Evolutionary conservation across 1,139 yeast species (phyloP).

Genomic region (Candida tetrigidarum): DNA sequence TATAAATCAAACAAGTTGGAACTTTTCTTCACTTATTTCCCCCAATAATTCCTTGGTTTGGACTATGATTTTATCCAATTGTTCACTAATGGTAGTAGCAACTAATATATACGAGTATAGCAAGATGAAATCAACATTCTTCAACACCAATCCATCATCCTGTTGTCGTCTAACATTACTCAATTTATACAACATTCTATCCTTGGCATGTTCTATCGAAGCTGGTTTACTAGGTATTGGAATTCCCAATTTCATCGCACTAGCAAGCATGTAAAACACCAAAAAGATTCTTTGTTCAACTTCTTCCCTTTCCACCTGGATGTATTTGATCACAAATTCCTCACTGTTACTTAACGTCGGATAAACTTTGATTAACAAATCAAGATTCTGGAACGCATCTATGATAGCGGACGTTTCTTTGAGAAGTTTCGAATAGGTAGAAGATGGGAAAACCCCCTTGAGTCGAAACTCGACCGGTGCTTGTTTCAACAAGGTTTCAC

Average conservation of each 20-base stretch:
- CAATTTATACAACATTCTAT: constrained; percentile 66
- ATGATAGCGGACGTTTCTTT: constrained; percentile 64
- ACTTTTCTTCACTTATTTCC: constrained; percentile 58
- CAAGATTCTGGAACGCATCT: constrained; percentile 76
- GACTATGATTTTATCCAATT: constrained; percentile 60
- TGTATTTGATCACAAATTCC: constrained; percentile 55
- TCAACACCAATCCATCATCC: constrained; percentile 28
- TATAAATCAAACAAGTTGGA: constrained; percentile 36
- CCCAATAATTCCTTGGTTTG: constrained; percentile 65
- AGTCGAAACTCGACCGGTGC: constrained; percentile 79
- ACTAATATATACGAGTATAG: constrained; percentile 77
- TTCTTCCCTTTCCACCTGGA: constrained; percentile 65
- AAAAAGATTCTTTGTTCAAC: constrained; percentile 73
- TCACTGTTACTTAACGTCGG: constrained; percentile 59
- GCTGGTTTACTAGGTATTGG: constrained; percentile 82
- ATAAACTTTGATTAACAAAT: constrained; percentile 67
- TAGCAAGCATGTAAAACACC: constrained; percentile 77
- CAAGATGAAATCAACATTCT: constrained; percentile 73
- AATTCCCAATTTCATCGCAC: constrained; percentile 74
- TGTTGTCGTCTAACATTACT: constrained; percentile 49
- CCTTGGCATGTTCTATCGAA: constrained; percentile 76
- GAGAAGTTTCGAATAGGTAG: constrained; percentile 54
- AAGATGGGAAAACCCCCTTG: constrained; percentile 71
- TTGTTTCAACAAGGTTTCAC: constrained; percentile 63
- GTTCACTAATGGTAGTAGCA: constrained; percentile 67